Percentiles rank a stretch among this genome's conserved stretches.
phyloP scores from a whole-genome alignment of 1,284 basidiomycete species.

The Laetiporus sulphureus region DNA sequence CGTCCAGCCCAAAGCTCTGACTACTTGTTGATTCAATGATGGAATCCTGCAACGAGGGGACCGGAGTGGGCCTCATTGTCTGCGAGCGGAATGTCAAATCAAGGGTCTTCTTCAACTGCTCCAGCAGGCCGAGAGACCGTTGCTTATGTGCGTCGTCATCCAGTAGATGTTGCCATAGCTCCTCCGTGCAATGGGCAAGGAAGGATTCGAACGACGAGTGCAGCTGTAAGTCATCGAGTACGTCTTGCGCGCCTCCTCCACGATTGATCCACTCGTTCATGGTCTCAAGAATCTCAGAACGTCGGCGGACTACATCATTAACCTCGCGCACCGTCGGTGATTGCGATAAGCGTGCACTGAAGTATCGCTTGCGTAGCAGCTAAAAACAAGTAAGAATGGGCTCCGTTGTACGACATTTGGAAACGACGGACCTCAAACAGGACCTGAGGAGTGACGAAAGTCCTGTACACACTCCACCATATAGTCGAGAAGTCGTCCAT shows the following conservation, averaged over 20 bases:
- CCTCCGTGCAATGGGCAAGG: slow-evolving; percentile 29
- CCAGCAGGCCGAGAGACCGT: slow-evolving; percentile 40
- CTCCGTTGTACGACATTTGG: not conserved
- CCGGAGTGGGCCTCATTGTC: slow-evolving; percentile 51
- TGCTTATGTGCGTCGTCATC: slow-evolving; percentile 35
- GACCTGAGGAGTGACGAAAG: slow-evolving; percentile 69
- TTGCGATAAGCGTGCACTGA: slow-evolving; percentile 35
- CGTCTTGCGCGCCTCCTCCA: slow-evolving; percentile 70
- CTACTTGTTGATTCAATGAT: slow-evolving; percentile 19
- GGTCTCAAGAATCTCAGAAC: slow-evolving; percentile 55
- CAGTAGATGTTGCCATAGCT: slow-evolving; percentile 8
- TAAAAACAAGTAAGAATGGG: slow-evolving; percentile 21
- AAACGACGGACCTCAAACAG: slow-evolving; percentile 66
- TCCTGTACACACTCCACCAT: slow-evolving; percentile 78
- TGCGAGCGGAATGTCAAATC: slow-evolving; percentile 46
- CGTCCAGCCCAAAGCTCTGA: slow-evolving; percentile 43
- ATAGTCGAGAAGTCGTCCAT: slow-evolving; percentile 61
- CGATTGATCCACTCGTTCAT: slow-evolving; percentile 63
- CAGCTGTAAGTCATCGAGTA: slow-evolving; percentile 62
- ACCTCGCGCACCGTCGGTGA: slow-evolving; percentile 19
- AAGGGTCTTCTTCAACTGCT: slow-evolving; percentile 36
- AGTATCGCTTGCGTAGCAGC: slow-evolving; percentile 69
- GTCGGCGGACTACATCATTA: slow-evolving; percentile 23
- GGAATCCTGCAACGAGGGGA: slow-evolving; percentile 21
- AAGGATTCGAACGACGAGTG: slow-evolving; percentile 51